phyloP scores from a whole-genome alignment of 805 yeast genomes.

The Jamesozyma jinghongensis region DNA sequence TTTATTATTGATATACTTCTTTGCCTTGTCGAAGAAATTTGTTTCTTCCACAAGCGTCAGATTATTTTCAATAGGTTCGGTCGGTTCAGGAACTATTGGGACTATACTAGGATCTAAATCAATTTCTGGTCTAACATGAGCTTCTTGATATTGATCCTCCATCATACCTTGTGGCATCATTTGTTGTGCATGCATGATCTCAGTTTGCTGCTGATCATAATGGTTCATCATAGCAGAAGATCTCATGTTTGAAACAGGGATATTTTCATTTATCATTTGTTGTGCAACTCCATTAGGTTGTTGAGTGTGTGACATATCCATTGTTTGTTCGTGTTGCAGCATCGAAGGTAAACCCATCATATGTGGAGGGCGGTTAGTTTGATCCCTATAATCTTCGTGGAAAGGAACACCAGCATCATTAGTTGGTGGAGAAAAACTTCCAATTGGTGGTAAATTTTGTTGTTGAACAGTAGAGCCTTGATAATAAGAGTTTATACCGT shows the following conservation, averaged over 20 bases:
- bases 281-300: slow-evolving; percentile 2
- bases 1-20: slow-evolving; percentile 78
- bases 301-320: slow-evolving; percentile 13
- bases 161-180: slow-evolving; percentile 4
- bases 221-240: slow-evolving; percentile 4
- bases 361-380: slow-evolving; percentile 7
- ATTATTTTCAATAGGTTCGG: slow-evolving; percentile 44
- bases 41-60: slow-evolving; percentile 76
- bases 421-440: slow-evolving; percentile 32
- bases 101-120: slow-evolving; percentile 58
- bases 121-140: slow-evolving; percentile 32
- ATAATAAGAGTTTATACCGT: slow-evolving; percentile 5
- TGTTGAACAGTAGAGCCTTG: slow-evolving; percentile 4
- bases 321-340: slow-evolving; percentile 14
- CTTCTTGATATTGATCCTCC: slow-evolving; percentile 12
- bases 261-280: slow-evolving; percentile 19
- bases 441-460: slow-evolving; percentile 30
- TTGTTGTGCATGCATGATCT: slow-evolving; percentile 10
- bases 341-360: slow-evolving; percentile 24
- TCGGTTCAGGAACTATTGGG: slow-evolving; percentile 82
- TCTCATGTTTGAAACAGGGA: slow-evolving; percentile 32
- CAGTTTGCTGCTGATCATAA: slow-evolving; percentile 10
- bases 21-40: slow-evolving; percentile 83
- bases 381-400: slow-evolving; percentile 8
- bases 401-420: slow-evolving; percentile 25